Evolutionary conservation across 176 grass and related monocot genomes (phyloP).

Genomic region (Oryza punctata): DNA sequence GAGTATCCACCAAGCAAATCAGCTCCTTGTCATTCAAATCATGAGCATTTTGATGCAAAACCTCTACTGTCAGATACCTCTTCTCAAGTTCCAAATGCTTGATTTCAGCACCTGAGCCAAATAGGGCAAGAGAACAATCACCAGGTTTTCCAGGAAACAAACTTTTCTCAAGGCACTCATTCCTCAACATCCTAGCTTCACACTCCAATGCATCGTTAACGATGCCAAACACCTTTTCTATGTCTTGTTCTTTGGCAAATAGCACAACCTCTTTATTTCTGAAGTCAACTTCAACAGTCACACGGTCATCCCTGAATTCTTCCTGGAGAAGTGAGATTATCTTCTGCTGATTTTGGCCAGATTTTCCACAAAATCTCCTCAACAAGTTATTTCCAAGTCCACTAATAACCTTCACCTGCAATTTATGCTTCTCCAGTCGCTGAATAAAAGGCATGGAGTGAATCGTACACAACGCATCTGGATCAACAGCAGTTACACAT

Average conservation of each 20-base stretch:
- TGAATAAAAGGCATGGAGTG: slow-evolving; percentile 50
- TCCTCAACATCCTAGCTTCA: slow-evolving; percentile 65
- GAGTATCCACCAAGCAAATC: slow-evolving; percentile 62
- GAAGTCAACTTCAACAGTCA: slow-evolving; percentile 76
- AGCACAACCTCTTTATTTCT: slow-evolving; percentile 55
- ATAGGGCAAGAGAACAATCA: slow-evolving; percentile 57
- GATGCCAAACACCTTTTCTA: slow-evolving; percentile 55
- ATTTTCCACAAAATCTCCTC: slow-evolving; percentile 73
- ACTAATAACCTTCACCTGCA: slow-evolving; percentile 69
- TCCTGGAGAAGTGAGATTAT: slow-evolving; percentile 58
- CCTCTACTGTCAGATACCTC: slow-evolving; percentile 71
- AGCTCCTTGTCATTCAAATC: slow-evolving; percentile 79
- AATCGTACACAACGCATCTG: slow-evolving; percentile 54
- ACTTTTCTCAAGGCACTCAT: slow-evolving; percentile 77
- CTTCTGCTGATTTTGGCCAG: slow-evolving; percentile 71
- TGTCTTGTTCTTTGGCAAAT: slow-evolving; percentile 66
- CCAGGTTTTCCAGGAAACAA: slow-evolving; percentile 57
- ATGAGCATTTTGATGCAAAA: slow-evolving; percentile 71
- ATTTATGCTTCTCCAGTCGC: slow-evolving; percentile 64
- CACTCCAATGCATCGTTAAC: slow-evolving; percentile 56
- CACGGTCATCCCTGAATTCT: slow-evolving; percentile 64
- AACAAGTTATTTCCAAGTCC: slow-evolving; percentile 62
- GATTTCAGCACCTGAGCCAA: slow-evolving; percentile 93
- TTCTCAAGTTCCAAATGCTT: slow-evolving; percentile 95
- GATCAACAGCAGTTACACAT: slow-evolving; percentile 86